phyloP scores from a whole-genome alignment of 768 basidiomycete genomes.

The Amanita pallidorosea region DNA sequence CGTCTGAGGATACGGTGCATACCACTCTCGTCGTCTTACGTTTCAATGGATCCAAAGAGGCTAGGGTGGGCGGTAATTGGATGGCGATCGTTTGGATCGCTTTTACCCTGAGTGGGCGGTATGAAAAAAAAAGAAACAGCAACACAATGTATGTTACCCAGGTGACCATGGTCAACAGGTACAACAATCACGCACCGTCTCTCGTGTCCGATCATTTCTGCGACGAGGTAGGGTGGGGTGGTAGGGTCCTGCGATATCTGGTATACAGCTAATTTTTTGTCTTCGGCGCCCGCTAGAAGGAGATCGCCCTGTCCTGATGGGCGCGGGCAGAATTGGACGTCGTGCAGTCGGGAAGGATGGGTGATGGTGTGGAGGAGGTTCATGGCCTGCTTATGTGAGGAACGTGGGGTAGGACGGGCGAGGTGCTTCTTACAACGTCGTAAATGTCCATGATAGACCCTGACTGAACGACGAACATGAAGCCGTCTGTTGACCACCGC shows the following conservation, averaged over 20 bases:
- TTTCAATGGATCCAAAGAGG: conserved; percentile 10
- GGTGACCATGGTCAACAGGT: too few relatives aligned
- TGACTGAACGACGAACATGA: conserved; percentile 71
- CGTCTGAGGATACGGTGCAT: conserved; percentile 84
- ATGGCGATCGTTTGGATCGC: conserved; percentile 60
- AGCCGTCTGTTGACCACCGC: conserved; percentile 73
- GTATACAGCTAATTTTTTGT: conserved; percentile 80
- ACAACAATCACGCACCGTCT: conserved; percentile 50
- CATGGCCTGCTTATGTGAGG: conserved; percentile 60
- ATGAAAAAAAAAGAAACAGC: neutral
- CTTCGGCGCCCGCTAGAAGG: conserved; percentile 80
- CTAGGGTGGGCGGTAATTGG: conserved; percentile 30
- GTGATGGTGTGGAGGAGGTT: conserved; percentile 56
- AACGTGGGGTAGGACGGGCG: neutral
- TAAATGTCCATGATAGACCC: conserved; percentile 75
- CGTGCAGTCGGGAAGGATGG: conserved; percentile 80
- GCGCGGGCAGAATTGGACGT: conserved; percentile 62
- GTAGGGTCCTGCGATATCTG: conserved; percentile 37
- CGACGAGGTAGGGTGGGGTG: conserved; percentile 46
- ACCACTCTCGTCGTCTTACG: conserved; percentile 23
- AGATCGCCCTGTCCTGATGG: conserved; percentile 39
- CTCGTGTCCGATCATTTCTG: conserved; percentile 66
- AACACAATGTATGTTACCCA: too few relatives aligned
- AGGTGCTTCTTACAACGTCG: conserved; percentile 45
- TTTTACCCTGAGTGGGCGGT: conserved; percentile 50